These are phyloP conservation scores for Boletus pseudopeckii DNA, from an alignment of 768 basidiomycete species.

Conservation along the genomic window DNA sequence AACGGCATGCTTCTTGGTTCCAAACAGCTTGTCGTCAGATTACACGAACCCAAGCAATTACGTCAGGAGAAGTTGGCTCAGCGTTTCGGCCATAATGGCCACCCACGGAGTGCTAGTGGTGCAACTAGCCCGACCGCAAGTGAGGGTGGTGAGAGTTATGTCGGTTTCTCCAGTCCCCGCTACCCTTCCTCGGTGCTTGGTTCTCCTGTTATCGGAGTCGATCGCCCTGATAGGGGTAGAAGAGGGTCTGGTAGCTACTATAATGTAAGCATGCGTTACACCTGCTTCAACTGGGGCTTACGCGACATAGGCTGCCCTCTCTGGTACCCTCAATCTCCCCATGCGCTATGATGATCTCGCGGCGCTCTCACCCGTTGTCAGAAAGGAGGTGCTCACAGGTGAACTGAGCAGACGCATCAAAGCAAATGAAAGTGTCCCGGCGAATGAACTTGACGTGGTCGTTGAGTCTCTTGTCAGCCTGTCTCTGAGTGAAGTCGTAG, in stretches of 20 bases:
- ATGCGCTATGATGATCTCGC: conserved; percentile 88
- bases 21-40: conserved; percentile 79
- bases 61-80: conserved; percentile 85
- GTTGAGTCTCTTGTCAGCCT: conserved; percentile 71
- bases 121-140: conserved; percentile 83
- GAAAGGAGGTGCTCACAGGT: conserved; percentile 81
- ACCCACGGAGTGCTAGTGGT: conserved; percentile 76
- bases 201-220: conserved; percentile 53
- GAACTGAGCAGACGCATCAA: conserved; percentile 77
- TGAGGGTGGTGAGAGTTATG: conserved; percentile 74
- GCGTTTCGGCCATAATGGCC: conserved; percentile 75
- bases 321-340: conserved; percentile 75
- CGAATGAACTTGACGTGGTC: conserved; percentile 55
- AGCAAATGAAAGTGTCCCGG: conserved; percentile 48
- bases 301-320: conserved; percentile 63
- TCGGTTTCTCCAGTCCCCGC: conserved; percentile 74
- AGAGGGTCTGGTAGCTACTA: conserved; percentile 87
- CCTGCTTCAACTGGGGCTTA: conserved; percentile 5
- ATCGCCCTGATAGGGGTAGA: conserved; percentile 62
- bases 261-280: conserved; percentile 46
- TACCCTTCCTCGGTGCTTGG: conserved; percentile 47
- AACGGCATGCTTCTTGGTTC: conserved; percentile 68
- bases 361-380: conserved; percentile 79
- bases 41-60: conserved; percentile 91
- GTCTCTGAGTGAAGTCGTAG: conserved; percentile 73